Percentiles rank a stretch among this genome's conserved stretches.
These are phyloP conservation scores for Ustilago lituana DNA, from an alignment of 1,284 basidiomycete genomes.

Conservation along the genomic window DNA sequence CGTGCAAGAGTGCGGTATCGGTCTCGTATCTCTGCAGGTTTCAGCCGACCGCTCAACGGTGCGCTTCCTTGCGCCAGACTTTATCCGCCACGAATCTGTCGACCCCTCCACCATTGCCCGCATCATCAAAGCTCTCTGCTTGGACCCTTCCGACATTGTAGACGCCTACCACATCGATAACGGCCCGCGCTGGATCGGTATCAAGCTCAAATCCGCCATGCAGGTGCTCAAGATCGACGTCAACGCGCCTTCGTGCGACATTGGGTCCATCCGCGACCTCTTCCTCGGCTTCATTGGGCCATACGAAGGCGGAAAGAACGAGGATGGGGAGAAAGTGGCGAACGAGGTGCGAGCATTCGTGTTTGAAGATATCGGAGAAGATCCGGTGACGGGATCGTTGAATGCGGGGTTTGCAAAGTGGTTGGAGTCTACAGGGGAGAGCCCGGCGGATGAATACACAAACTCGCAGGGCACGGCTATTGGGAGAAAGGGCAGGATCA, in stretches of 20 bases:
- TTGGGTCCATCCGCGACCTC: constrained; percentile 18
- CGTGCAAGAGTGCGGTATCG: constrained; percentile 57
- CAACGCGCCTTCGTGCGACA: constrained; percentile 12
- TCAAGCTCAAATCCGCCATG: constrained; percentile 39
- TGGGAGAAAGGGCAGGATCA: constrained; percentile 44
- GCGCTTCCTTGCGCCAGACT: constrained; percentile 43
- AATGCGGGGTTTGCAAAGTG: constrained; percentile 57
- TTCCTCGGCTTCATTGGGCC: constrained; percentile 53
- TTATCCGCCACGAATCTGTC: constrained; percentile 37
- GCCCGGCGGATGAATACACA: constrained; percentile 29
- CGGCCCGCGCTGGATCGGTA: constrained; percentile 56
- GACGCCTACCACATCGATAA: constrained; percentile 54
- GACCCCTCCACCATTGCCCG: constrained; percentile 21
- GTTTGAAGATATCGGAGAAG: constrained; percentile 44
- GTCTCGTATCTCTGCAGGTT: constrained; percentile 34
- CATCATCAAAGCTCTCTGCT: constrained; percentile 23
- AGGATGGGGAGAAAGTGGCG: constrained; percentile 15
- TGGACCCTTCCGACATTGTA: constrained; percentile 27
- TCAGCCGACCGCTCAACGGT: constrained; percentile 16
- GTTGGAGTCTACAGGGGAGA: constrained; percentile 35
- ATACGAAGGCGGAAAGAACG: constrained; percentile 28
- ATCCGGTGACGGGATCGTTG: constrained; percentile 60
- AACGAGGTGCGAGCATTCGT: constrained; percentile 52
- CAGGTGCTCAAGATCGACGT: constrained; percentile 46
- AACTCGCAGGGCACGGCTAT: constrained; percentile 49